Evolutionary conservation across 129 eudicot species (phyloP).

Genomic region (Arctium lappa): DNA sequence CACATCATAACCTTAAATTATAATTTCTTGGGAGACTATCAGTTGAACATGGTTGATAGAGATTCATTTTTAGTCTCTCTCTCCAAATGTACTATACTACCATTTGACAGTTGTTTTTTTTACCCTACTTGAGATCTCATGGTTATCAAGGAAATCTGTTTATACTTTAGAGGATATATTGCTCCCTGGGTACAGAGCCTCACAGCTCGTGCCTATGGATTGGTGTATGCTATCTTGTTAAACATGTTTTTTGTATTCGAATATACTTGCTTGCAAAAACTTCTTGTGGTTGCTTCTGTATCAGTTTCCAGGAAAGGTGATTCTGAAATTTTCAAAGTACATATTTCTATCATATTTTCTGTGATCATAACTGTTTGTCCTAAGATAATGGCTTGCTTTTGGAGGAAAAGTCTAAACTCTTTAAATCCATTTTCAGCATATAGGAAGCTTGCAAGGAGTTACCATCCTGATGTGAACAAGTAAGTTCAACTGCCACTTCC

Average conservation of each 20-base stretch:
- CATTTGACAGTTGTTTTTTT: too few relatives aligned
- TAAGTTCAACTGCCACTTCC: slow-evolving; percentile 35
- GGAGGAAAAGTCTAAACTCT: slow-evolving; percentile 1
- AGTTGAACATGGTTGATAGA: neutral
- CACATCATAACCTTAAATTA: too few relatives aligned
- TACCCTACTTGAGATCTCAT: too few relatives aligned
- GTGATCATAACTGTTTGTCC: slow-evolving; percentile 7
- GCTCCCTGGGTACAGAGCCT: neutral
- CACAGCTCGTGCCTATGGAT: neutral
- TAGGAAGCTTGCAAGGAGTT: slow-evolving; percentile 93
- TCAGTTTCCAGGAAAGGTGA: neutral
- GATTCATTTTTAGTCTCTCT: neutral
- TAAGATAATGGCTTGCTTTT: neutral
- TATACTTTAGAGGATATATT: neutral
- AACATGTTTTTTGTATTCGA: neutral
- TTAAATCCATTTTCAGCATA: slow-evolving; percentile 53
- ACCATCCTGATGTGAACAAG: slow-evolving; percentile 99
- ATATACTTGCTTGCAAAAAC: slow-evolving; percentile 3
- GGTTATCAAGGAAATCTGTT: too few relatives aligned
- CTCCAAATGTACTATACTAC: too few relatives aligned
- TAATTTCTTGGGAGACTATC: neutral
- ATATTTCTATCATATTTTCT: slow-evolving; percentile 5
- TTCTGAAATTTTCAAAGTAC: neutral
- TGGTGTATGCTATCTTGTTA: slow-evolving; percentile 9
- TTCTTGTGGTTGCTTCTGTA: neutral